Base-by-base conservation (phyloP, 208 protist species). In the Trypanosoma avium region DNA sequence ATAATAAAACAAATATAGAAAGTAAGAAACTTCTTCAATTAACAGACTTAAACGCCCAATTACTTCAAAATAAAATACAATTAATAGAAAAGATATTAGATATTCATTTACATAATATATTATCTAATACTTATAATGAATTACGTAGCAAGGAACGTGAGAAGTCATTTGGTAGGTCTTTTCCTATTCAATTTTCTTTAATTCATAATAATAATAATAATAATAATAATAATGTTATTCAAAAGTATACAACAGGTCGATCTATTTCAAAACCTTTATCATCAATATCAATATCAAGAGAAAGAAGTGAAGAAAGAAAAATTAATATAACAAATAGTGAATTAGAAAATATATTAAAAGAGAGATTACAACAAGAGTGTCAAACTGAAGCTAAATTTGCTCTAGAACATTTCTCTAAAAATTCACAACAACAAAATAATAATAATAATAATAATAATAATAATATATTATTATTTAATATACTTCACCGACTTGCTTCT, bases 81-180 rank as follows among this genome's bases (percentile, higher is more conserved):
- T 38, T 75, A 10, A 38, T 75, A 15, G 68, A 75, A 38, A 66
- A 68, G 19, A 17, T 70, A 15, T 45, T 70, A 3, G 68, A 70
- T 42, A 19, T 75, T 24, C 42, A 60, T 29, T 36, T 69, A 15
- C 35, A 56, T 29, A 52, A 70, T 45, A 42, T 42, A 26, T n/a
- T 67, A n/a, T 32, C 59, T 4, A 26, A 0, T 36, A 17, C 56
- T 17, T 59, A 42, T 38, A 19, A 1, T 32, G 36, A 40, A n/a
- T 13, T 59, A 13, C 46, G 45, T 21, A 27, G 30, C 12, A 50
- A 43, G 17, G 58, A 63, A 21, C 40, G 58, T 29, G 30, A 50
- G 7, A 21, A 5, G 30, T 0, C 19, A 24, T 43, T 63, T 30
- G 8, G 12, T 2, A 45, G 22, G 2, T 2, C 24, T 7, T 30